Evolutionary conservation across 2,329 filamentous ascomycete species (phyloP).

Genomic region (Aspergillus melleus): DNA sequence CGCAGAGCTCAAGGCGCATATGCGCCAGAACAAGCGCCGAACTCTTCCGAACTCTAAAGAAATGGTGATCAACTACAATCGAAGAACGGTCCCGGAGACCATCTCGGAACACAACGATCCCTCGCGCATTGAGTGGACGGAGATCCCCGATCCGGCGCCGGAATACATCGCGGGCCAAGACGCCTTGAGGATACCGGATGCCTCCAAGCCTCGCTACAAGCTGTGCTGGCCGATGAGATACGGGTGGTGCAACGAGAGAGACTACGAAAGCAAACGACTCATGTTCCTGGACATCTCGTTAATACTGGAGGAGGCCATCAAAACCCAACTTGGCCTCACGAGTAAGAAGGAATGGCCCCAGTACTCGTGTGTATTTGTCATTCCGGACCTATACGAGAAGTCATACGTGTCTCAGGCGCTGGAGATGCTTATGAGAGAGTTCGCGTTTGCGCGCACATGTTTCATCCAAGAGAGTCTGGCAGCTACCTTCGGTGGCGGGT

Average conservation of each 20-base stretch:
- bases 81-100: conserved; percentile 75
- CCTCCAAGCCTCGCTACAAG: conserved; percentile 85
- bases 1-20: conserved; percentile 81
- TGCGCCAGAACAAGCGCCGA: conserved; percentile 91
- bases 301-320: conserved; percentile 82
- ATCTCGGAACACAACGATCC: conserved; percentile 96
- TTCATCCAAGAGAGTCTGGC: conserved; percentile 97
- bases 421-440: conserved; percentile 82
- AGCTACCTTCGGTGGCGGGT: conserved; percentile 91
- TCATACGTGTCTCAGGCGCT: conserved; percentile 82
- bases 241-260: conserved; percentile 86
- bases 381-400: conserved; percentile 96
- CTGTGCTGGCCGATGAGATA: conserved; percentile 87
- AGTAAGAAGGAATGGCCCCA: conserved; percentile 80
- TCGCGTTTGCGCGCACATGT: conserved; percentile 83
- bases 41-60: conserved; percentile 98
- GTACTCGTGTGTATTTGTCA: conserved; percentile 95
- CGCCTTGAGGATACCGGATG: conserved; percentile 83
- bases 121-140: conserved; percentile 92
- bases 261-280: conserved; percentile 77
- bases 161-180: conserved; percentile 79
- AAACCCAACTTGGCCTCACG: conserved; percentile 75
- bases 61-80: conserved; percentile 91
- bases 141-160: conserved; percentile 67
- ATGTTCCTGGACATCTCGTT: conserved; percentile 84